Conservation (phyloP, 2,329 filamentous ascomycete genomes). For the Apiospora hydei region DNA sequence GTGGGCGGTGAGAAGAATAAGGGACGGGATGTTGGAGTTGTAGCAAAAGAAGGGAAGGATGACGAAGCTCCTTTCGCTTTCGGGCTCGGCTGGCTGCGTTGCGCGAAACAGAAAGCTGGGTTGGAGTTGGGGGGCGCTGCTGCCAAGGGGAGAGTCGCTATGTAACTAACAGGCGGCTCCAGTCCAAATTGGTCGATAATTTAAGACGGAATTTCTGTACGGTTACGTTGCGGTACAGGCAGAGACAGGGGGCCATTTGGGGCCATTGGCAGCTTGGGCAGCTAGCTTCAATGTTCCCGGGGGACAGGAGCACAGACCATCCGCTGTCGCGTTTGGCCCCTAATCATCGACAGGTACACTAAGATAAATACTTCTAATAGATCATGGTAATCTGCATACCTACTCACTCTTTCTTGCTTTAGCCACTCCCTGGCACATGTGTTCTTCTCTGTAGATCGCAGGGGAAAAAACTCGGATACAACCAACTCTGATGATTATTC, state of each 20-base stretch:
- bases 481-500: background rate
- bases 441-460: background rate
- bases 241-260: background rate
- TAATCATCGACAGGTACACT: background rate
- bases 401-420: background rate
- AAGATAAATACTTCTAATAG: too few relatives aligned
- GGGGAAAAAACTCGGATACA: background rate
- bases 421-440: background rate
- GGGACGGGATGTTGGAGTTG: background rate
- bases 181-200: conserved; percentile 7
- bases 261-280: background rate
- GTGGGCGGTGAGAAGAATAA: conserved; percentile 28
- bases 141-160: background rate
- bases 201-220: conserved; percentile 18
- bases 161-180: background rate
- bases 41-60: conserved; percentile 23
- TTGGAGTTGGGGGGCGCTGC: conserved; percentile 22
- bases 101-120: conserved; percentile 22
- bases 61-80: conserved; percentile 33
- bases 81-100: conserved; percentile 9
- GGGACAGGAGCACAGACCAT: conserved; percentile 13
- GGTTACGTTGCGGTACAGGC: conserved; percentile 7
- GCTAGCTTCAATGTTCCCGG: background rate
- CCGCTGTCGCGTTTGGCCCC: conserved; percentile 6
- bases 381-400: too few relatives aligned